Percentiles rank a stretch among this genome's conserved stretches.
Conservation (phyloP, 2,329 filamentous ascomycete genomes). For the Sporothrix sp. region DNA sequence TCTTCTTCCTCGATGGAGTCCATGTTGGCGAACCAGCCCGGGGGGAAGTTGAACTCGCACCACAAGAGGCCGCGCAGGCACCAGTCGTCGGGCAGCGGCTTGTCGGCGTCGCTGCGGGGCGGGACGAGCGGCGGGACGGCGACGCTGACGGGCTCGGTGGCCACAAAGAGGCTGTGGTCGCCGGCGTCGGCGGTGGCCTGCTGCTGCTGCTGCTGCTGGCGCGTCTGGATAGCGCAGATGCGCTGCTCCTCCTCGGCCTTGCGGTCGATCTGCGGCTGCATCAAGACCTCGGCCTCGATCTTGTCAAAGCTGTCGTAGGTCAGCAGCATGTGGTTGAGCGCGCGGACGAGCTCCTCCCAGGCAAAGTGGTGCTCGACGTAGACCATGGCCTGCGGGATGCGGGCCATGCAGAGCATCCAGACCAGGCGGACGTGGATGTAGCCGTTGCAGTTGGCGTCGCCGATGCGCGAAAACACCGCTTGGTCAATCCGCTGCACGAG, state of each 20-base stretch:
- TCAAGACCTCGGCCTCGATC: constrained; percentile 36
- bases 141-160: background rate
- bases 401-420: constrained; percentile 42
- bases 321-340: constrained; percentile 29
- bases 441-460: constrained; percentile 49
- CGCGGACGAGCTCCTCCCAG: constrained; percentile 29
- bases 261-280: background rate
- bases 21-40: constrained; percentile 44
- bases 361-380: constrained; percentile 33
- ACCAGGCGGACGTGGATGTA: constrained; percentile 54
- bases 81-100: constrained; percentile 61
- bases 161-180: background rate
- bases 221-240: background rate
- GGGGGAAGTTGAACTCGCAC: constrained; percentile 47
- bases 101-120: constrained; percentile 27
- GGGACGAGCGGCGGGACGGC: background rate
- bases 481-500: constrained; percentile 36
- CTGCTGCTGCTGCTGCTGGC: background rate
- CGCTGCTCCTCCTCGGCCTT: background rate
- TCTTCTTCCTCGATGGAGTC: constrained; percentile 58
- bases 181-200: background rate
- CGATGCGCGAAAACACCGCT: constrained; percentile 40
- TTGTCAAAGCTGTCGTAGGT: constrained; percentile 23
- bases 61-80: constrained; percentile 55
- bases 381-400: constrained; percentile 32